phyloP scores from a whole-genome alignment of 208 protist species.

The Trypanosoma conorhini region DNA sequence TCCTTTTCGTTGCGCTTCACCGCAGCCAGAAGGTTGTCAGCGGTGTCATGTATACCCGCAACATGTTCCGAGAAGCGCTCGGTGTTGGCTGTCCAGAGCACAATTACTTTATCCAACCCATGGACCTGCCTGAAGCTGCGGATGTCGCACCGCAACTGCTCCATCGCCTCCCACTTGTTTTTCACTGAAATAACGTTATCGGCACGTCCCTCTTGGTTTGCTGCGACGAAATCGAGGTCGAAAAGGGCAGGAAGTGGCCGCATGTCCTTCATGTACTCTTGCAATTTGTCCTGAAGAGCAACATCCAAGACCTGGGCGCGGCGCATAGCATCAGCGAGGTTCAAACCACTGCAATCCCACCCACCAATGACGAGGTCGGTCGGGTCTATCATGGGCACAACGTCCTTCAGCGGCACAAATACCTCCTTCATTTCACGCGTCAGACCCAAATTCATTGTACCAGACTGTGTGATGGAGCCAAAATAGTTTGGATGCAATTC shows the following conservation, averaged over 20 bases:
- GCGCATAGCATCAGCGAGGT: slow-evolving; percentile 96
- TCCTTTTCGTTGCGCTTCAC: slow-evolving; percentile 90
- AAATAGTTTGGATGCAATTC: slow-evolving; percentile 96
- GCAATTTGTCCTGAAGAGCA: slow-evolving; percentile 89
- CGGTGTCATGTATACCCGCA: slow-evolving; percentile 96
- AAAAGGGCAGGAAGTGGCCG: slow-evolving; percentile 96
- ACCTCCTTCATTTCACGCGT: slow-evolving; percentile 91
- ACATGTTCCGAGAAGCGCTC: slow-evolving; percentile 96
- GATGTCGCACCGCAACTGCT: slow-evolving; percentile 96
- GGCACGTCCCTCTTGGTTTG: slow-evolving; percentile 97
- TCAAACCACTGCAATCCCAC: slow-evolving; percentile 97
- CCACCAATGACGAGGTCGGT: slow-evolving; percentile 97
- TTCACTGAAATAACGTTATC: slow-evolving; percentile 94
- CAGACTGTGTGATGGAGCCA: slow-evolving; percentile 97
- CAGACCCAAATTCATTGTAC: slow-evolving; percentile 94
- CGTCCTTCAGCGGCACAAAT: slow-evolving; percentile 91
- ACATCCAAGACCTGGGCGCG: slow-evolving; percentile 95
- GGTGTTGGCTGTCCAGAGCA: slow-evolving; percentile 99
- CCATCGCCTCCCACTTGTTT: slow-evolving; percentile 94
- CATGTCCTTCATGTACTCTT: slow-evolving; percentile 90
- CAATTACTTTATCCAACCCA: slow-evolving; percentile 95
- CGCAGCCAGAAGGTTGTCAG: slow-evolving; percentile 93
- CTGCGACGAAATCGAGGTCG: slow-evolving; percentile 98
- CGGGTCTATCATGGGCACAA: slow-evolving; percentile 98
- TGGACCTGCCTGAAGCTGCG: slow-evolving; percentile 87